These are phyloP conservation scores for Xylariaceae sp. DNA, from an alignment of 2,329 filamentous ascomycete species.

Conservation along the genomic window DNA sequence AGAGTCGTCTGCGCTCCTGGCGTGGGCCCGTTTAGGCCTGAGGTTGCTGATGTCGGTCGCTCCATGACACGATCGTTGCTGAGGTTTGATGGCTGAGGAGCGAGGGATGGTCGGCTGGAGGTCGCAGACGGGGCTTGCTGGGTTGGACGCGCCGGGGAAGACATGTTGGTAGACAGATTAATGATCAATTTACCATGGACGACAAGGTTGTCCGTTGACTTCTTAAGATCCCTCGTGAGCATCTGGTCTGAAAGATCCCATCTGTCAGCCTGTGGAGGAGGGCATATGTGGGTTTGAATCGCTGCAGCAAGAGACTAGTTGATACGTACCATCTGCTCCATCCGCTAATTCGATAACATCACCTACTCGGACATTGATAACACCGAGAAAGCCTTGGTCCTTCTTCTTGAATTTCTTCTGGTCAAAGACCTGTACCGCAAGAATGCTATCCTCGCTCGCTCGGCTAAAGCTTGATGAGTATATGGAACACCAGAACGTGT, in stretches of 20 bases:
- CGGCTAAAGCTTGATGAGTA: constrained; percentile 57
- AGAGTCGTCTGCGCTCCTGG: constrained; percentile 46
- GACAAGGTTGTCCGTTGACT: constrained; percentile 96
- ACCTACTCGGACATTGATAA: constrained; percentile 95
- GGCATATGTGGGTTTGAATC: too few species aligned
- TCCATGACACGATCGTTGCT: constrained; percentile 49
- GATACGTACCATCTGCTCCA: constrained; percentile 79
- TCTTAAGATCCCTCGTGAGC: constrained; percentile 96
- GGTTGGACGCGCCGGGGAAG: constrained; percentile 61
- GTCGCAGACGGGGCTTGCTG: constrained; percentile 42
- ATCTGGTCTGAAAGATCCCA: constrained; percentile 75
- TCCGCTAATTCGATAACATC: constrained; percentile 90
- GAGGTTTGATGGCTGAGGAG: constrained; percentile 48
- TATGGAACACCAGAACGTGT: constrained; percentile 20
- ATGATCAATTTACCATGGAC: constrained; percentile 98
- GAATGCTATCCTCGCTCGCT: constrained; percentile 92
- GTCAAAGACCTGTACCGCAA: constrained; percentile 98
- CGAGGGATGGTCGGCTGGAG: constrained; percentile 50
- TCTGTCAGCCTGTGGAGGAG: constrained; percentile 33
- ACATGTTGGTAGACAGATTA: constrained; percentile 90
- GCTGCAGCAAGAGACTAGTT: background rate
- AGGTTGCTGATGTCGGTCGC: constrained; percentile 57
- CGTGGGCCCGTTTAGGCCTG: constrained; percentile 49
- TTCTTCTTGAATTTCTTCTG: constrained; percentile 99
- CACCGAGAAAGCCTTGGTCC: constrained; percentile 97